Base-by-base conservation (phyloP, 345 rosid species). In the Raphanus sativus region DNA sequence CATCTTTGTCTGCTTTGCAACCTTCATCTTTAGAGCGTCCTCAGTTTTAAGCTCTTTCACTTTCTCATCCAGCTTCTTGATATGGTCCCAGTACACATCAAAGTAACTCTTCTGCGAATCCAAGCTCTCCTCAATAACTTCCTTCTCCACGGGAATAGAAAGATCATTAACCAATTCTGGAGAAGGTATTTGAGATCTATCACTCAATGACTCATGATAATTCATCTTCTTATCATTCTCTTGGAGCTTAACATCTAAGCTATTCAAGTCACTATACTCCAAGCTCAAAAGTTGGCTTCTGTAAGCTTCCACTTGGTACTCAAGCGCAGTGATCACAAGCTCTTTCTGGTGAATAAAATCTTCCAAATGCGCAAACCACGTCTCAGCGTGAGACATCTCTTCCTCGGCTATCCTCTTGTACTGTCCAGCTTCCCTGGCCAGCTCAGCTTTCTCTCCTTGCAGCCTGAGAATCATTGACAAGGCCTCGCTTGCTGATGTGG, bases 361-460 rank as follows among this genome's bases (percentile, higher is more conserved):
- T 73, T 90, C 92, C 17, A 87, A 84, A 21, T 83, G 62, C 0
- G 88, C 89, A 6, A 94, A 79, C 6, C 89, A 88, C 65, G 85
- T 87, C 67, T 95, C 96, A 0, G 94, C 96, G 38, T 89, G 93
- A 70, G 84, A 74, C 75, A 92, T 85, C 76, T 85, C 84, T 80
- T 86, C 97, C 63, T 94, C 94, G 1, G 89, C 87, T 87, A 89
- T 76, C 77, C 99, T 88, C 84, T 88, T 89, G 71, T 90, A 94
- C 59, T 92, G 97, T 36, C 75, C 87, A 0, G 96, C 93, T 87
- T 95, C 98, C 94, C 89, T 84, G 64, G 86, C 80, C 34, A 95
- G 54, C 0, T 72, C 85, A 8, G 96, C 91, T 85, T 89, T 92
- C 75, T 94, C 97, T n/a, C 86, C 89, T 82, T 94, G 99, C 71